Percentiles rank a stretch among this genome's conserved stretches.
phyloP scores from a whole-genome alignment of 352 stramenopile species.

The Phytophthora hibernalis region DNA sequence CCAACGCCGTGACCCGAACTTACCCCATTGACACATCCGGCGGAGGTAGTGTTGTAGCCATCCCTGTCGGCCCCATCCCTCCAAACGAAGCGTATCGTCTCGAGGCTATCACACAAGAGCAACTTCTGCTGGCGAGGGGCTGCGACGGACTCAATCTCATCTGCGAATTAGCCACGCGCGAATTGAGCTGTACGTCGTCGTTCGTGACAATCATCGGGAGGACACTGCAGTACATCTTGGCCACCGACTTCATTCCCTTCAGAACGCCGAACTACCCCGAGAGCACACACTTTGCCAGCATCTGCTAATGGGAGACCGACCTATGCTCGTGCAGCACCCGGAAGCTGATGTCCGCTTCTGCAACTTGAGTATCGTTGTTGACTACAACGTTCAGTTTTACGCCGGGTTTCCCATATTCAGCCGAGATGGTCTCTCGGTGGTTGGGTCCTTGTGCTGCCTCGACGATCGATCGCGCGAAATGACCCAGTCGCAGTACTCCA shows the following conservation, averaged over 20 bases:
- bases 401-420: constrained; percentile 54
- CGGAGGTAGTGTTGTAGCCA: constrained; percentile 13
- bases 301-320: constrained; percentile 53
- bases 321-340: constrained; percentile 56
- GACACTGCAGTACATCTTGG: constrained; percentile 43
- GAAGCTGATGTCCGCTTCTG: constrained; percentile 65
- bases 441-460: constrained; percentile 40
- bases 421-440: constrained; percentile 21
- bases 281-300: constrained; percentile 59
- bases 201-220: constrained; percentile 52
- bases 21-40: constrained; percentile 39
- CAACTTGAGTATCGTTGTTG: constrained; percentile 35
- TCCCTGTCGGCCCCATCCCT: constrained; percentile 34
- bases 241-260: constrained; percentile 39
- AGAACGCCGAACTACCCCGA: constrained; percentile 34
- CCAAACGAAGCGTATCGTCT: constrained; percentile 46
- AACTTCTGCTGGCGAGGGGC: constrained; percentile 28
- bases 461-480: constrained; percentile 28
- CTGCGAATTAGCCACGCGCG: constrained; percentile 45
- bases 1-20: constrained; percentile 33
- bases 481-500: constrained; percentile 45
- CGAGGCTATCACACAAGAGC: constrained; percentile 37
- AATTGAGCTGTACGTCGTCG: constrained; percentile 46
- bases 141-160: constrained; percentile 45
- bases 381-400: constrained; percentile 56